Conservation (phyloP, 148 eudicot species). For the Fallopia convolvulus region DNA sequence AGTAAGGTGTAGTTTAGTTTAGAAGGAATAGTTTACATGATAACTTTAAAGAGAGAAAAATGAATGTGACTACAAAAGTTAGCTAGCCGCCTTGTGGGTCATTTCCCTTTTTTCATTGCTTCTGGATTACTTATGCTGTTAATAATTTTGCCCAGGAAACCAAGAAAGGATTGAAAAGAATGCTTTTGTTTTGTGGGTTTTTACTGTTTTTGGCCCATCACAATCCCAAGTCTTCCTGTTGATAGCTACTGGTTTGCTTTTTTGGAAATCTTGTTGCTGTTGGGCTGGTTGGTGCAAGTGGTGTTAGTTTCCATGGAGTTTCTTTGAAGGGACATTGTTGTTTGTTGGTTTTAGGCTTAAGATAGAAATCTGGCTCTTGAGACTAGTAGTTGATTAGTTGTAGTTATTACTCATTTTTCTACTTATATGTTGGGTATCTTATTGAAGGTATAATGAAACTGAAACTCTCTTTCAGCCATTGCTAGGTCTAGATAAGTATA, state of each 20-base stretch:
- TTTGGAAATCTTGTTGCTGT: background rate
- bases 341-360: slow-evolving; percentile 9
- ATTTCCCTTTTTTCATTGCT: slow-evolving; percentile 3
- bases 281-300: slow-evolving; percentile 14
- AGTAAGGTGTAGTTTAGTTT: background rate
- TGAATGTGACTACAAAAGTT: background rate
- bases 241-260: background rate
- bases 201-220: background rate
- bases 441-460: background rate
- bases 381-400: slow-evolving; percentile 1
- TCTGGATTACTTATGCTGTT: background rate
- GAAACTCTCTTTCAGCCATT: background rate
- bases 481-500: slow-evolving; percentile 1
- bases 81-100: background rate
- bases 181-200: background rate
- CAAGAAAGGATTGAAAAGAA: background rate
- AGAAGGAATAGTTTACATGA: background rate
- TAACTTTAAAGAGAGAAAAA: background rate
- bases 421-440: slow-evolving; percentile 7
- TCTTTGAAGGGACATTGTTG: slow-evolving; percentile 13
- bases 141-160: background rate
- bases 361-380: background rate
- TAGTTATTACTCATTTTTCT: background rate
- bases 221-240: background rate
- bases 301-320: slow-evolving; percentile 14